phyloP scores from a whole-genome alignment of 371 early-diverging fungal genomes.

The Capillidium heterosporum region DNA sequence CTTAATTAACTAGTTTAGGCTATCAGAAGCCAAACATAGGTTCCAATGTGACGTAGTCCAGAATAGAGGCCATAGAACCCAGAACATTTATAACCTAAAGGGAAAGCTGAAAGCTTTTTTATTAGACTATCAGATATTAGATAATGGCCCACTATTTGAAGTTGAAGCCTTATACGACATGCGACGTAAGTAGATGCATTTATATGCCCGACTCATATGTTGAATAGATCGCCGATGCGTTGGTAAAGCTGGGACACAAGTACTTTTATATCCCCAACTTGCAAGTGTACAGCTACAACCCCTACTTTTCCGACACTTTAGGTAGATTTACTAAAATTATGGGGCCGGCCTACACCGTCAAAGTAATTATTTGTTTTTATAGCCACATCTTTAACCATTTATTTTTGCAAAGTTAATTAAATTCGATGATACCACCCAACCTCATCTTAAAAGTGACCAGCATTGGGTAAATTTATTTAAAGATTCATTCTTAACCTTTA shows the following conservation, averaged over 20 bases:
- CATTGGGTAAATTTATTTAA: conserved; percentile 1
- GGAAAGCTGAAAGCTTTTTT: no score
- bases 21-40: no score
- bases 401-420: neutral
- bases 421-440: no score
- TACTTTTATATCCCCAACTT: neutral
- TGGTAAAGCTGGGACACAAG: neutral
- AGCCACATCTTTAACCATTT: neutral
- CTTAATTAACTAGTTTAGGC: no score
- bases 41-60: no score
- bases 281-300: no score
- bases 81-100: no score
- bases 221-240: neutral
- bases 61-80: no score
- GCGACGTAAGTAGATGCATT: no score
- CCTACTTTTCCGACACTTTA: neutral
- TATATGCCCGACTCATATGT: neutral
- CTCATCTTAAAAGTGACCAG: conserved; percentile 13
- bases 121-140: no score
- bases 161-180: no score
- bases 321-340: neutral
- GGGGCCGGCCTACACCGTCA: neutral
- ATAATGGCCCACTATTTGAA: no score
- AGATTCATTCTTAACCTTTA: neutral
- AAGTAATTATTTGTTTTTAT: neutral